Evolutionary conservation across 331 rosid species (phyloP).

Genomic region (Dryas integrifolia): DNA sequence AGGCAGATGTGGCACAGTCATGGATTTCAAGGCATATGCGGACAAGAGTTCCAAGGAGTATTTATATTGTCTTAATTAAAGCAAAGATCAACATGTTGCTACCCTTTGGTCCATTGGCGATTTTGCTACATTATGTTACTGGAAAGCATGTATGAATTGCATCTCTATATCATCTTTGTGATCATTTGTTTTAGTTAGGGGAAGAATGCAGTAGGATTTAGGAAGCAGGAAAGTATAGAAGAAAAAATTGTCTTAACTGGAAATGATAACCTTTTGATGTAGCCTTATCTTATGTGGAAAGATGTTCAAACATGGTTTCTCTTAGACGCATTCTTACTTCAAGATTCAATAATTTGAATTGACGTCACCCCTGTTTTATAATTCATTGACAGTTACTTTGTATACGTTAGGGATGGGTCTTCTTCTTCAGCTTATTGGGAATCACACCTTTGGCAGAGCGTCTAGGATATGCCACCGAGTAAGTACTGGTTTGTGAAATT

Average conservation of each 20-base stretch:
- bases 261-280: not conserved
- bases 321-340: not conserved
- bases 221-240: not conserved
- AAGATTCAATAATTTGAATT: conserved; percentile 5
- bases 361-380: conserved; percentile 17
- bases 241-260: not conserved
- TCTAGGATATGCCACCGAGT: conserved; percentile 90
- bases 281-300: not conserved
- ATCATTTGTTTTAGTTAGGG: conserved; percentile 7
- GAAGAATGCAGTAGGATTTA: not conserved
- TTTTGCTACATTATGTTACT: conserved; percentile 59
- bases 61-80: conserved; percentile 53
- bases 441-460: conserved; percentile 90
- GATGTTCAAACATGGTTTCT: not conserved
- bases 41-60: conserved; percentile 41
- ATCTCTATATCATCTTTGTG: conserved; percentile 5
- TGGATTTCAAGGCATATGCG: conserved; percentile 31
- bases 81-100: conserved; percentile 78
- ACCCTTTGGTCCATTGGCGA: conserved; percentile 83
- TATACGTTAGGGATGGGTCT: conserved; percentile 69
- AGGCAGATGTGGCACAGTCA: conserved; percentile 30
- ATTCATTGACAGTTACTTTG: conserved; percentile 34
- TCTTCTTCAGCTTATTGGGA: conserved; percentile 84
- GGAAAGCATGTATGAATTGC: conserved; percentile 57
- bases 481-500: conserved; percentile 27